Evolutionary conservation across 2,329 filamentous ascomycete genomes (phyloP).

Genomic region (Onygenales sp.): DNA sequence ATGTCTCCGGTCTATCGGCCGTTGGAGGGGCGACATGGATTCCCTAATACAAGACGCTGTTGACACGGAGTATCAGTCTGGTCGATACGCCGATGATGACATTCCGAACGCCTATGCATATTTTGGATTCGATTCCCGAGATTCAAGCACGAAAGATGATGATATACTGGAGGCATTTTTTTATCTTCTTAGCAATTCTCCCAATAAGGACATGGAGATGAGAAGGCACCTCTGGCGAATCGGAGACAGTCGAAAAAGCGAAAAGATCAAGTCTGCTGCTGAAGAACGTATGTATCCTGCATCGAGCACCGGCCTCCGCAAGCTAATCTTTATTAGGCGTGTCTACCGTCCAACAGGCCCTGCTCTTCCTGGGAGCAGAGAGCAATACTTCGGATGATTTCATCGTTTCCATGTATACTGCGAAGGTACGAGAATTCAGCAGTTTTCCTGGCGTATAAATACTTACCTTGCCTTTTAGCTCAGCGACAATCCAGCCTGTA

Average conservation of each 20-base stretch:
- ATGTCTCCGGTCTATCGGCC: conserved; percentile 52
- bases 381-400: conserved; percentile 46
- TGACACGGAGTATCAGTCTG: conserved; percentile 48
- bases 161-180: conserved; percentile 54
- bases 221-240: conserved; percentile 51
- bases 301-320: neutral
- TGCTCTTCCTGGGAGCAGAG: conserved; percentile 50
- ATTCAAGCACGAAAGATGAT: conserved; percentile 43
- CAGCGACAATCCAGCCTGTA: conserved; percentile 41
- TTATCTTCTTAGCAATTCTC: conserved; percentile 47
- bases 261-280: conserved; percentile 48
- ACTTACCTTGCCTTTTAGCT: conserved; percentile 25
- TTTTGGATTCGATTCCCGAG: conserved; percentile 45
- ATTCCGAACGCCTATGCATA: conserved; percentile 49
- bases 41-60: conserved; percentile 48
- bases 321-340: conserved; percentile 31
- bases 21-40: conserved; percentile 36
- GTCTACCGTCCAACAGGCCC: conserved; percentile 54
- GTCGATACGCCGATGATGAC: conserved; percentile 48
- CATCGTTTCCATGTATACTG: conserved; percentile 46
- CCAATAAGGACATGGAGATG: conserved; percentile 44
- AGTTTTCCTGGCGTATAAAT: neutral
- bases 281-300: conserved; percentile 37
- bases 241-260: conserved; percentile 48
- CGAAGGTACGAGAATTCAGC: conserved; percentile 38